A percentile compares a stretch with the other conserved stretches of the same genome.
Evolutionary conservation across 2,329 filamentous ascomycete genomes (phyloP).

Genomic region (Aspergillus unguis): DNA sequence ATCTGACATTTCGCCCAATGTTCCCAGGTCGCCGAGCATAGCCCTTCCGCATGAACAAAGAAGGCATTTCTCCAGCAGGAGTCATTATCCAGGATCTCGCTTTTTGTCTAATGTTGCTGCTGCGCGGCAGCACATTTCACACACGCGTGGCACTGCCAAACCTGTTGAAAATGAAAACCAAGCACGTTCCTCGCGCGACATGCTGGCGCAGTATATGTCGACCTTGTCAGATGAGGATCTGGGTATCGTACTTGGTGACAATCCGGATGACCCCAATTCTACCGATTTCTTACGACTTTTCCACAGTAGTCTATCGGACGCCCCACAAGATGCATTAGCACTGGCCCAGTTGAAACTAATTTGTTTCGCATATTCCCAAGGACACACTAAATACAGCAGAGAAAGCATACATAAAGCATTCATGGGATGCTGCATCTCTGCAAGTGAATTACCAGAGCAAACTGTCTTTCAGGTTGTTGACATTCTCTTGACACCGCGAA

Average conservation of each 20-base stretch:
- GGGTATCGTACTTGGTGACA: constrained; percentile 35
- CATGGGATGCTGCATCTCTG: constrained; percentile 32
- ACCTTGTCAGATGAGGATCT: constrained; percentile 31
- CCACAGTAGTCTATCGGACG: constrained; percentile 30
- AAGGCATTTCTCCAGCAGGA: constrained; percentile 27
- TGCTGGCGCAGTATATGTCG: constrained; percentile 28
- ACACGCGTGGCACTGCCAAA: background rate
- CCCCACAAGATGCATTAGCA: constrained; percentile 29
- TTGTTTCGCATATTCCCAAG: constrained; percentile 36
- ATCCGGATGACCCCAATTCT: constrained; percentile 35
- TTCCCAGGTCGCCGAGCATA: constrained; percentile 16
- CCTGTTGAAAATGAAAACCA: background rate
- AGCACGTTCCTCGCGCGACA: constrained; percentile 11
- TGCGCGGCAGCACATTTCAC: background rate
- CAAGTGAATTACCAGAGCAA: constrained; percentile 33
- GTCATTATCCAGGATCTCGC: background rate
- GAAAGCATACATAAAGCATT: constrained; percentile 32
- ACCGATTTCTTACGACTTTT: constrained; percentile 45
- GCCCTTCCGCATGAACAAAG: constrained; percentile 24
- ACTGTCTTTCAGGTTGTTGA: constrained; percentile 37
- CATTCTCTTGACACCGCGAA: constrained; percentile 32
- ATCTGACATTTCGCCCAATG: constrained; percentile 21
- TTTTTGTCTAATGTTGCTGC: background rate
- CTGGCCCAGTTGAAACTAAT: constrained; percentile 35
- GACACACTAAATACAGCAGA: constrained; percentile 40